Base-by-base conservation (phyloP, 1,284 basidiomycete genomes). In the Porogramme epimiltina region DNA sequence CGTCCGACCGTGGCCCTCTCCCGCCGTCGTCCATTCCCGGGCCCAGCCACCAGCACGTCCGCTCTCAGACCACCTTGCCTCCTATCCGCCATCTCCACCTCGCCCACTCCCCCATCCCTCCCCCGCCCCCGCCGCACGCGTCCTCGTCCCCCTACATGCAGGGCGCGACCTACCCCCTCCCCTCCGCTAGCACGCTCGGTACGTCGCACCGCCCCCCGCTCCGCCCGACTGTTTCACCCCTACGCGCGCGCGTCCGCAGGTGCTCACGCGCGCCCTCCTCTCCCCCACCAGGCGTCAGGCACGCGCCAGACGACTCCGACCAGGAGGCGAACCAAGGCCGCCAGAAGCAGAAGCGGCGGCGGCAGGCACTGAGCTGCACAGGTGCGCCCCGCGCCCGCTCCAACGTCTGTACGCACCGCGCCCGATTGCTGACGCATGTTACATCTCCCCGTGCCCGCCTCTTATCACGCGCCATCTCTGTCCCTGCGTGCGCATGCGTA, bases 331-430 rank as follows among this genome's bases (percentile, higher is more conserved):
- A 82, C 41, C 75, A 74, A 47, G 76, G 75, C 20, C 84, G 81
- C 11, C 84, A 81, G 25, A 88, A 88, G 74, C 89, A 88, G 79
- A 89, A 87, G 67, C 74, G 87, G 45, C 75, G 87, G 48, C 72
- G 87, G 48, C 87, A 89, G 64, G 85, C 87, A 34, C 69, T 89
- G 60, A 89, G 87, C 62, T 89, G 87, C 69, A 89, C 87, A 51
- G 87, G 87, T 88, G 66, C 73, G 80, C 31, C 15, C 13, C 26
- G 8, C 25, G 24, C 19, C 24, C 47, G 37, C 44, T 18, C 34
- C 28, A 31, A 8, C 28, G 28, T 31, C 28, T 13, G 28, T 31
- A 6, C 28, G 28, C 13, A 13, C 28, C 28, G 28, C 28, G 28
- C 28, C 28, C 38, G 41, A 45, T 31, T 52, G 54, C 57, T 59